phyloP scores from a whole-genome alignment of 2,329 filamentous ascomycete species.

The Acephala macrosclerotiorum region DNA sequence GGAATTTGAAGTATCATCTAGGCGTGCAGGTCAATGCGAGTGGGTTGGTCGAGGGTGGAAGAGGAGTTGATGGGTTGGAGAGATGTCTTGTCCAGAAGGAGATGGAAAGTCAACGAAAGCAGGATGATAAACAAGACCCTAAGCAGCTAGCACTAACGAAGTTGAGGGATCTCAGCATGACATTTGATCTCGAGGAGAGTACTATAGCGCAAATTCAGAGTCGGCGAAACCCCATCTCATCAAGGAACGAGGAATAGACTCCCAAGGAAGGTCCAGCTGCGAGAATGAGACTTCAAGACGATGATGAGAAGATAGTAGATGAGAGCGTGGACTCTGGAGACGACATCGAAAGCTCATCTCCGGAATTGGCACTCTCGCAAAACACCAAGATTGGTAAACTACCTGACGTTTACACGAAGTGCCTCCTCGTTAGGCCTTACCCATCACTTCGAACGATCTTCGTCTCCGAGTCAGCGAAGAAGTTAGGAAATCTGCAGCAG shows the following conservation, averaged over 20 bases:
- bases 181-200: constrained; percentile 72
- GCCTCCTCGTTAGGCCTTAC: constrained; percentile 26
- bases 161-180: constrained; percentile 40
- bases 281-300: constrained; percentile 15
- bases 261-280: not conserved
- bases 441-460: constrained; percentile 28
- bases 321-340: constrained; percentile 1
- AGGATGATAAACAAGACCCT: not conserved
- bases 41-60: constrained; percentile 21
- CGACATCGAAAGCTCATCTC: not conserved
- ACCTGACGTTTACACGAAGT: constrained; percentile 29
- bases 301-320: constrained; percentile 16
- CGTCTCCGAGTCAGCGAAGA: constrained; percentile 20
- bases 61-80: constrained; percentile 28
- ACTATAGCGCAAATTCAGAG: constrained; percentile 66
- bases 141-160: constrained; percentile 15
- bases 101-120: not conserved
- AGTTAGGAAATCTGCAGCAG: constrained; percentile 24
- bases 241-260: not conserved
- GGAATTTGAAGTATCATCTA: constrained; percentile 27
- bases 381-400: constrained; percentile 19
- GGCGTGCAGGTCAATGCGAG: constrained; percentile 29
- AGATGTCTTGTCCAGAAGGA: constrained; percentile 13
- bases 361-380: constrained; percentile 15
- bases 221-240: constrained; percentile 57